Evolutionary conservation across 306 rosid genomes (phyloP).

Genomic region (Glycine soja): DNA sequence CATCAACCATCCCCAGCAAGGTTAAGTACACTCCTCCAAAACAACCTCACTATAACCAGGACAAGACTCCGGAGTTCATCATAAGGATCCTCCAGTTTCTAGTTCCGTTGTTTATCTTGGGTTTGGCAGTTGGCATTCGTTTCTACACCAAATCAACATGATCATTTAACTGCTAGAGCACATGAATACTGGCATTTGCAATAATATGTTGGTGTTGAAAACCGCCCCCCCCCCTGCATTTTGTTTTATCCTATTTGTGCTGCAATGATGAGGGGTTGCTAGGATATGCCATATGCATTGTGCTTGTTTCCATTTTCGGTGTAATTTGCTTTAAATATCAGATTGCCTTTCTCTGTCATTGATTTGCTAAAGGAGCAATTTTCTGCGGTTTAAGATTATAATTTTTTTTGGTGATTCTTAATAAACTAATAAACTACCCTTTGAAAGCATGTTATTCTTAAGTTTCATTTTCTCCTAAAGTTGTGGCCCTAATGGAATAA

Average conservation of each 20-base stretch:
- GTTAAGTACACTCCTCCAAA: slow-evolving; percentile 72
- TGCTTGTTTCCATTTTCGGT: slow-evolving; percentile 37
- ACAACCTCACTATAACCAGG: slow-evolving; percentile 78
- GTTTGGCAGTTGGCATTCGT: slow-evolving; percentile 73
- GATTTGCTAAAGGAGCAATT: slow-evolving; percentile 35
- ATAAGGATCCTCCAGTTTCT: slow-evolving; percentile 83
- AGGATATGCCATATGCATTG: slow-evolving; percentile 40
- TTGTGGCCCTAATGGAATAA: neutral
- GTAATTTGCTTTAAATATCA: slow-evolving; percentile 42
- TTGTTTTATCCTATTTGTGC: too few relatives aligned
- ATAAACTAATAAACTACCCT: neutral
- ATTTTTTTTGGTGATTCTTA: slow-evolving; percentile 31
- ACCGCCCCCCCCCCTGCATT: too few relatives aligned
- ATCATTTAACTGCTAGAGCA: slow-evolving; percentile 35
- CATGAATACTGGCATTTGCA: slow-evolving; percentile 32
- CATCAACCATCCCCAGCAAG: slow-evolving; percentile 65
- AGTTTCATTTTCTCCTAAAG: too few relatives aligned
- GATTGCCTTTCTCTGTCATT: slow-evolving; percentile 25
- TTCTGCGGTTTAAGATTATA: slow-evolving; percentile 2
- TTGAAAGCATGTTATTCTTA: too few relatives aligned
- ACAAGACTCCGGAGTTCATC: slow-evolving; percentile 72
- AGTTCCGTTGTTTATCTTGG: slow-evolving; percentile 80
- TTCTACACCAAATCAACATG: slow-evolving; percentile 69
- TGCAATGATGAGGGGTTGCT: slow-evolving; percentile 28
- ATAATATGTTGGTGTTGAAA: slow-evolving; percentile 43